A percentile compares a stretch with the other conserved stretches of the same genome.
Evolutionary conservation across 1,139 yeast genomes (phyloP).

Genomic region (Blastobotrys buckinghamii): DNA sequence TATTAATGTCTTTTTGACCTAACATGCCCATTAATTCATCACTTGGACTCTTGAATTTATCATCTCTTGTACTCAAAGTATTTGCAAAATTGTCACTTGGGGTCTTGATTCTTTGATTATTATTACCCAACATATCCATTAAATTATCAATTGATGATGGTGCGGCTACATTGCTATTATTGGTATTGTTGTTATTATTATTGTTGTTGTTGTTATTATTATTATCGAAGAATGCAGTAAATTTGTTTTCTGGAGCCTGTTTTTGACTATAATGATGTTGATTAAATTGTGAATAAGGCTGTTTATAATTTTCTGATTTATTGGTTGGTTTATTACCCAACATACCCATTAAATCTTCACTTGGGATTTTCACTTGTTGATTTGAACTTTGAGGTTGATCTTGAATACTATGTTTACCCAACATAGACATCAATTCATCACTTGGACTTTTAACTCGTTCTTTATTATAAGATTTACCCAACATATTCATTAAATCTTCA

Average conservation of each 20-base stretch:
- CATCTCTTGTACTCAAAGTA: not conserved
- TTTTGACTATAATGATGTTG: too few relatives aligned
- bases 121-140: slow-evolving; percentile 6
- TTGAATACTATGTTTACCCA: not conserved
- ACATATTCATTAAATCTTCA: slow-evolving; percentile 1
- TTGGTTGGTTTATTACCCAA: not conserved
- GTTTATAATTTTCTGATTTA: not conserved
- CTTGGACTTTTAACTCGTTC: slow-evolving; percentile 2
- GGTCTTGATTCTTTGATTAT: too few relatives aligned
- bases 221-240: too few relatives aligned
- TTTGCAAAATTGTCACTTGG: slow-evolving; percentile 4
- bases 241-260: too few relatives aligned
- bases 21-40: not conserved
- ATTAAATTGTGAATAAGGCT: too few relatives aligned
- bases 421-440: slow-evolving; percentile 7
- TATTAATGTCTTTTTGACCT: not conserved
- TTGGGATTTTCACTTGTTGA: not conserved
- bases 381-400: not conserved
- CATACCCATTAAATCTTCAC: slow-evolving; percentile 4
- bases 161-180: not conserved
- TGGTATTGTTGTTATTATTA: too few relatives aligned
- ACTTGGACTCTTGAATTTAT: not conserved
- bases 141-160: slow-evolving; percentile 2
- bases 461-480: not conserved
- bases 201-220: not conserved